Evolutionary conservation across 2,329 filamentous ascomycete genomes (phyloP).

Genomic region (Sarocladium oryzae): DNA sequence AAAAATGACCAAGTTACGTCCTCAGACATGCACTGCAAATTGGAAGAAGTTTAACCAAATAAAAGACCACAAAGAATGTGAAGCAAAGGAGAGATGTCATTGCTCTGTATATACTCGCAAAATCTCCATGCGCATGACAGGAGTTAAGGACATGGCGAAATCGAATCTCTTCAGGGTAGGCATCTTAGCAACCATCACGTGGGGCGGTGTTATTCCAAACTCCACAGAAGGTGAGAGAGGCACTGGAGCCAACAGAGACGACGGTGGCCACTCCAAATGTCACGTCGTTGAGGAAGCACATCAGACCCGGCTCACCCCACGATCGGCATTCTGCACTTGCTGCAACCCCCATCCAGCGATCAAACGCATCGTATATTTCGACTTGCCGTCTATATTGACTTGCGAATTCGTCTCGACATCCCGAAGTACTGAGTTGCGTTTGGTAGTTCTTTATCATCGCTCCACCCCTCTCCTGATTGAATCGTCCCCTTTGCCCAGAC

Average conservation of each 20-base stretch:
- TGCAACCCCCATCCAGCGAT: neutral
- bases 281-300: neutral
- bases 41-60: too few species aligned
- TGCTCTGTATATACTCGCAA: too few species aligned
- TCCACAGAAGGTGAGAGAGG: neutral
- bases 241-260: slow-evolving; percentile 6
- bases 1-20: too few species aligned
- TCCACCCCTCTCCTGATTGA: slow-evolving; percentile 3
- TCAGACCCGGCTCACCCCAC: neutral
- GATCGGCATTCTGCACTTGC: neutral
- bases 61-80: too few species aligned
- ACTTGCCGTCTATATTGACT: neutral
- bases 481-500: neutral
- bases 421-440: neutral
- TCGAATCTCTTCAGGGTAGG: slow-evolving; percentile 2
- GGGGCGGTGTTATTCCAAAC: neutral
- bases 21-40: too few species aligned
- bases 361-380: neutral
- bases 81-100: too few species aligned
- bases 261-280: slow-evolving; percentile 8
- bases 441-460: neutral
- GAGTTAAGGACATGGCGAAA: too few species aligned
- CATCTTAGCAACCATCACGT: neutral
- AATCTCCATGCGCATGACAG: too few species aligned
- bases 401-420: neutral